A percentile compares a stretch with the other conserved stretches of the same genome.
These are phyloP conservation scores for Huntiella decipiens DNA, from an alignment of 2,329 filamentous ascomycete genomes.

Conservation along the genomic window DNA sequence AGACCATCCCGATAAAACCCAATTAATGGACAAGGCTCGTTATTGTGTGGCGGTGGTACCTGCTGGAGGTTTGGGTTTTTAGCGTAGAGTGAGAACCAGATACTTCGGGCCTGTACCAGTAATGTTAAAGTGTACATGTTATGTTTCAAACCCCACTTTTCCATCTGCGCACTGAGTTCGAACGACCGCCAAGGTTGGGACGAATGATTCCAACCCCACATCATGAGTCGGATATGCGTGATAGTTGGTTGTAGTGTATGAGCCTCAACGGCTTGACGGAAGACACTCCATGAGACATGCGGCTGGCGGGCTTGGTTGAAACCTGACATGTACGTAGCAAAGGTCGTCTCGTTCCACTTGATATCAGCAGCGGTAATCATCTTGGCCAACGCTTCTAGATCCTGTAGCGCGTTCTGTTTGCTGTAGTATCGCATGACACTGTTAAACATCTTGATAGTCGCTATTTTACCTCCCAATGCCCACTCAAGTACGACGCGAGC, in stretches of 20 bases:
- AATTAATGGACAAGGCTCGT: conserved; percentile 17
- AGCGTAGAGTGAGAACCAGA: conserved; percentile 21
- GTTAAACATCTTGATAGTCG: conserved; percentile 55
- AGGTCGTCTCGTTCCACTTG: conserved; percentile 30
- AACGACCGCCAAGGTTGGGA: conserved; percentile 23
- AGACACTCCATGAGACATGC: conserved; percentile 28
- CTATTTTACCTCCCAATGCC: conserved; percentile 31
- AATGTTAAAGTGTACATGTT: conserved; percentile 21
- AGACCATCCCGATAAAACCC: conserved; percentile 15
- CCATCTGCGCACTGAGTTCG: conserved; percentile 27
- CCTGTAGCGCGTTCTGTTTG: conserved; percentile 33
- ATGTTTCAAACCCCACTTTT: conserved; percentile 22
- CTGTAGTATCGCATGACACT: conserved; percentile 52
- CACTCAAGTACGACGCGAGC: conserved; percentile 25
- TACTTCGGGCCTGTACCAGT: conserved; percentile 8
- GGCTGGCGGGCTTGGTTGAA: conserved; percentile 30
- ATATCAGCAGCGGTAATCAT: conserved; percentile 29
- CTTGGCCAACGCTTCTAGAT: conserved; percentile 28
- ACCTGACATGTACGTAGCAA: conserved; percentile 29
- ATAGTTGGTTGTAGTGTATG: conserved; percentile 26
- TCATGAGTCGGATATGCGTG: conserved; percentile 33
- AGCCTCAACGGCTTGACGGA: conserved; percentile 25
- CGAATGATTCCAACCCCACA: conserved; percentile 21
- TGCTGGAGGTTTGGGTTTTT: conserved; percentile 21
- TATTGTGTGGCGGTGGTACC: conserved; percentile 14